Evolutionary conservation across 257 asterid genomes (phyloP), one percentile per base, ranked within the genome.

Genomic region (Plantago ovata): DNA sequence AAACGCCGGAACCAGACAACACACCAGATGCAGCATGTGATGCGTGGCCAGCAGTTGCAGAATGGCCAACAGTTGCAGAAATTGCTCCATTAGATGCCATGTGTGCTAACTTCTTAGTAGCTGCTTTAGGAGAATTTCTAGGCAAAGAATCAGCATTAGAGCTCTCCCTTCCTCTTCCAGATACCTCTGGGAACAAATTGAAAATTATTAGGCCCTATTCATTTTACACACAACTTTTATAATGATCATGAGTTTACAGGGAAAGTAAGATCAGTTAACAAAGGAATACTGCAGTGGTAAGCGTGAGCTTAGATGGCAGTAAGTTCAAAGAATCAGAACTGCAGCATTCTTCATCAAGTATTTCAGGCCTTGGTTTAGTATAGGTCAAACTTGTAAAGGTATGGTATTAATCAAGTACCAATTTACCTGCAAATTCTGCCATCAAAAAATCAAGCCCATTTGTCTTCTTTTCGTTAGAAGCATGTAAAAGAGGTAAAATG

Each of bases 1-100:
- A 66, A 74, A 89, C 94, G 68, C 99, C 99, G 41, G 99, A 93
- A 65, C 95, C 97, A 51, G 99, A 89, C 56, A 93, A 80, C 75
- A 89, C 94, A 23, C 97, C 95, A 36, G 97, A 93, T 66, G 92
- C 95, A 56, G 87, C 79, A 66, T 81, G 95, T 43, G 95, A 89
- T 58, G 84, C 87, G 64, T 84, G 54, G 58, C 95, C 95, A 50
- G 84, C 79, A 21, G 87, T 68, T 10, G 83, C 72, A 60, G 84
- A 75, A 66, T 84, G 54, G 58, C 95, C 95, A 50, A 84, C 79
- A 21, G 87, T 68, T 10, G 83, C 72, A 60, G 84, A 75, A 50
- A 67, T 54, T 63, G 84, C 97, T 21, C 84, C 94, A 48, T 64
- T 79, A 57, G 85, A 61, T 51, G 80, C 36, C 61, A 41, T 70